These are phyloP conservation scores for Trichosporon ovoides DNA, from an alignment of 1,284 basidiomycete species.

Conservation along the genomic window DNA sequence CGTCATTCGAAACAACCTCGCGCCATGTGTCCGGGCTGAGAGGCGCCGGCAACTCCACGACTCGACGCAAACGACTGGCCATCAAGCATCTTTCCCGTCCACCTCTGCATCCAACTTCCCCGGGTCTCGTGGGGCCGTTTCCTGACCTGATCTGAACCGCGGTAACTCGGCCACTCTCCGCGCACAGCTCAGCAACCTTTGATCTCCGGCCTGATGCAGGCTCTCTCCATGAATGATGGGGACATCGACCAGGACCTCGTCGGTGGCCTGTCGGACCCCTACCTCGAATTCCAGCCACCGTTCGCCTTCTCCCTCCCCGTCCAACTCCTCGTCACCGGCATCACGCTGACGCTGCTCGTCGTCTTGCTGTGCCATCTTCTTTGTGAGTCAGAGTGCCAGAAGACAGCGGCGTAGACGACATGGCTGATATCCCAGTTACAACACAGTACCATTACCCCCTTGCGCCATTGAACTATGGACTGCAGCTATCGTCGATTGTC, in stretches of 20 bases:
- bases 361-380: conserved; percentile 88
- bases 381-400: conserved; percentile 45
- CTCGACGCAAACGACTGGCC: no score
- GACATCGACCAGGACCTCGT: background rate
- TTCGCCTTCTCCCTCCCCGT: conserved; percentile 84
- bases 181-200: no score
- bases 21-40: background rate
- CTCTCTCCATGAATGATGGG: background rate
- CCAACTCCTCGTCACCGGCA: conserved; percentile 80
- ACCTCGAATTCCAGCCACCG: conserved; percentile 65
- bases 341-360: conserved; percentile 76
- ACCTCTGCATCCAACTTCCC: no score
- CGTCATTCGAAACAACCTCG: background rate
- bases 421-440: conserved; percentile 57
- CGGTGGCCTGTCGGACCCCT: conserved; percentile 57
- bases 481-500: conserved; percentile 76
- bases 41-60: background rate
- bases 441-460: conserved; percentile 94
- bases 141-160: no score
- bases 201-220: background rate
- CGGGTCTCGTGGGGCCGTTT: no score
- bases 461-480: conserved; percentile 80
- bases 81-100: no score
- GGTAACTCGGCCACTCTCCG: no score
- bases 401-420: background rate